Percentiles rank a stretch among this genome's conserved stretches.
Evolutionary conservation across 768 basidiomycete species (phyloP).

Genomic region (Pulveroboletus sp.): DNA sequence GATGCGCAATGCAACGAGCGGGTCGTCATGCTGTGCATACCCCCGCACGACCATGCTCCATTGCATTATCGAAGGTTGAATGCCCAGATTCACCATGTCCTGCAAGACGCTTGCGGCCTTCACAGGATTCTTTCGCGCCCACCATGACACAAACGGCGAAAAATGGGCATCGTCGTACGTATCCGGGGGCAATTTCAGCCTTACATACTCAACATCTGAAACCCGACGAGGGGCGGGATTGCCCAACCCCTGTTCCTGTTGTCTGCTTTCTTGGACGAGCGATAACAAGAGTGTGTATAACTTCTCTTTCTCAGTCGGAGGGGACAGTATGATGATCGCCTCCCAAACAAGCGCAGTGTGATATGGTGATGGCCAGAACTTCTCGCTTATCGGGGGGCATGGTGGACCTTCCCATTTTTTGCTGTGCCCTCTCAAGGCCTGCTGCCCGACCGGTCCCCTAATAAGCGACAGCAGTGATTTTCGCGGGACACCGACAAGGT

Average conservation of each 20-base stretch:
- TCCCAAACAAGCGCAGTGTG: slow-evolving; percentile 36
- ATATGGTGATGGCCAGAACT: slow-evolving; percentile 30
- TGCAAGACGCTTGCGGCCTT: slow-evolving; percentile 38
- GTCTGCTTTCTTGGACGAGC: slow-evolving; percentile 10
- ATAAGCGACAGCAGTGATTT: slow-evolving; percentile 20
- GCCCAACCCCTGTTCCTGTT: not conserved
- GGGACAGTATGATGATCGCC: slow-evolving; percentile 23
- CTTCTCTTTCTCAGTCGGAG: slow-evolving; percentile 21
- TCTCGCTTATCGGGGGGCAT: slow-evolving; percentile 6
- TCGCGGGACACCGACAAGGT: slow-evolving; percentile 47
- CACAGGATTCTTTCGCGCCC: slow-evolving; percentile 29
- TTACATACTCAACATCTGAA: not conserved
- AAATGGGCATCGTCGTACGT: slow-evolving; percentile 41
- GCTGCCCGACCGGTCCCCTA: slow-evolving; percentile 9
- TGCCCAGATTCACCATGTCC: slow-evolving; percentile 49
- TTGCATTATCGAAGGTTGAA: slow-evolving; percentile 44
- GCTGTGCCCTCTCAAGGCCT: not conserved
- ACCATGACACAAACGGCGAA: slow-evolving; percentile 46
- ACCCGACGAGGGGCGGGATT: not conserved
- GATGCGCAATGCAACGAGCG: slow-evolving; percentile 34
- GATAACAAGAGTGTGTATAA: slow-evolving; percentile 45
- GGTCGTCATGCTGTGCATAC: slow-evolving; percentile 40
- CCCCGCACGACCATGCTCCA: slow-evolving; percentile 46
- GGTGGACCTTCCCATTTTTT: not conserved
- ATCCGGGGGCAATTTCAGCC: slow-evolving; percentile 21